These are phyloP conservation scores for Abeoforma whisleri DNA, from an alignment of 78 protist genomes.

Conservation along the genomic window DNA sequence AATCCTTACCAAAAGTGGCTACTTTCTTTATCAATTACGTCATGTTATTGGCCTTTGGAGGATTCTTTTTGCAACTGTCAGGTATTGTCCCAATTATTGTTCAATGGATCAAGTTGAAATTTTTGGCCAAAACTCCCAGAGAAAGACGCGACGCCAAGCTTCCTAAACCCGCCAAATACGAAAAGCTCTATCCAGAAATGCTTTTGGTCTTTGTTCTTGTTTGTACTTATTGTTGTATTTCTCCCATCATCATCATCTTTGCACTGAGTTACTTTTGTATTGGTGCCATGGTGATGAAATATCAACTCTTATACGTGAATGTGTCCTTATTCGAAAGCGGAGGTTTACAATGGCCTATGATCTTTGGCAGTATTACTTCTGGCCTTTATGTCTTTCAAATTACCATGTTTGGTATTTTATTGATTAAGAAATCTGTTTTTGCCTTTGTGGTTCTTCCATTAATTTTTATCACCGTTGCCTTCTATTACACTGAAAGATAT, in stretches of 20 bases:
- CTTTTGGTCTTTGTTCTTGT: neutral
- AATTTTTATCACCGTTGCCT: neutral
- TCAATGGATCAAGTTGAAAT: conserved; percentile 21
- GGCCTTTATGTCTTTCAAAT: neutral
- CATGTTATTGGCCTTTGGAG: neutral
- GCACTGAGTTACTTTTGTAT: neutral
- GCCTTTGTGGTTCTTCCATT: neutral
- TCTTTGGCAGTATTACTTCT: neutral
- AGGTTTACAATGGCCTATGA: neutral
- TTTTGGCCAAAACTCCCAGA: conserved; percentile 37
- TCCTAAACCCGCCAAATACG: conserved; percentile 2
- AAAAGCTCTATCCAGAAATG: neutral
- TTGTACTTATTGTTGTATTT: neutral
- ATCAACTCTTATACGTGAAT: neutral
- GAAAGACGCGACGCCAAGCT: neutral
- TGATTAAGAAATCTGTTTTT: neutral
- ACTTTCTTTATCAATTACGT: conserved; percentile 44
- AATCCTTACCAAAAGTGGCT: conserved; percentile 25
- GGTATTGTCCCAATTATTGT: neutral
- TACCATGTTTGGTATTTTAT: neutral
- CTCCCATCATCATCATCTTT: neutral
- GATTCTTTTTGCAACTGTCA: neutral
- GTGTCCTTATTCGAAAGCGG: neutral
- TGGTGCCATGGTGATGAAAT: neutral
- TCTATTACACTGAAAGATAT: neutral